Evolutionary conservation across 805 yeast species (phyloP).

Genomic region (Nakazawaea ambrosiae): DNA sequence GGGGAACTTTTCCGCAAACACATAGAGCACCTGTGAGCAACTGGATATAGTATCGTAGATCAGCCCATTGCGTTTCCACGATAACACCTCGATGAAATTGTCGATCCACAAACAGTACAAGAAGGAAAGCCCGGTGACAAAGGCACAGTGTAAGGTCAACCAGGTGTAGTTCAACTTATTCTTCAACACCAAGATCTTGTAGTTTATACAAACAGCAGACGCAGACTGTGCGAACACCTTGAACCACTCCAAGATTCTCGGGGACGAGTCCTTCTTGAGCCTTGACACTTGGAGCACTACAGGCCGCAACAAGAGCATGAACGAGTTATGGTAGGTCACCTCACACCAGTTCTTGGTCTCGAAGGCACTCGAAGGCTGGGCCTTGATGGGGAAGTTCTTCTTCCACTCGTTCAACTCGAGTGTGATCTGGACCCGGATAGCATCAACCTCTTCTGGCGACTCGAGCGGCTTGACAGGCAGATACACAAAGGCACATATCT

Average conservation of each 20-base stretch:
- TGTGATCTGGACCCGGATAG: conserved; percentile 23
- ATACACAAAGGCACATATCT: conserved; percentile 26
- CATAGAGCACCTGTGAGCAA: conserved; percentile 22
- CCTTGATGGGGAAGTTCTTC: conserved; percentile 22
- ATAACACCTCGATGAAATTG: conserved; percentile 16
- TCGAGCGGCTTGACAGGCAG: conserved; percentile 19
- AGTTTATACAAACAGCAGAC: conserved; percentile 22
- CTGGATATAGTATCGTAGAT: conserved; percentile 24
- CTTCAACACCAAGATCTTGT: conserved; percentile 19
- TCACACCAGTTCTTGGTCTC: conserved; percentile 26
- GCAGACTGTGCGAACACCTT: conserved; percentile 25
- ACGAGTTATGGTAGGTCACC: conserved; percentile 27
- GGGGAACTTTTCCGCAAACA: conserved; percentile 23
- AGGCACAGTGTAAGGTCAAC: conserved; percentile 25
- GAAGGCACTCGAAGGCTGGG: conserved; percentile 20
- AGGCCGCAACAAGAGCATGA: conserved; percentile 24
- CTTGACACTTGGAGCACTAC: conserved; percentile 19
- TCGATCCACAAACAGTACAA: conserved; percentile 27
- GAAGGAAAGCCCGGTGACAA: conserved; percentile 25
- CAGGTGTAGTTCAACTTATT: conserved; percentile 23
- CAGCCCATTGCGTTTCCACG: conserved; percentile 18
- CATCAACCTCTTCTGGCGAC: conserved; percentile 18
- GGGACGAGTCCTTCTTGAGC: conserved; percentile 13
- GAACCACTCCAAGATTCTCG: conserved; percentile 24
- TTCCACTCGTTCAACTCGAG: conserved; percentile 27